A percentile compares a stretch with the other conserved stretches of the same genome.
Evolutionary conservation across 352 stramenopile genomes (phyloP).

Genomic region (Phytophthora aleatoria): DNA sequence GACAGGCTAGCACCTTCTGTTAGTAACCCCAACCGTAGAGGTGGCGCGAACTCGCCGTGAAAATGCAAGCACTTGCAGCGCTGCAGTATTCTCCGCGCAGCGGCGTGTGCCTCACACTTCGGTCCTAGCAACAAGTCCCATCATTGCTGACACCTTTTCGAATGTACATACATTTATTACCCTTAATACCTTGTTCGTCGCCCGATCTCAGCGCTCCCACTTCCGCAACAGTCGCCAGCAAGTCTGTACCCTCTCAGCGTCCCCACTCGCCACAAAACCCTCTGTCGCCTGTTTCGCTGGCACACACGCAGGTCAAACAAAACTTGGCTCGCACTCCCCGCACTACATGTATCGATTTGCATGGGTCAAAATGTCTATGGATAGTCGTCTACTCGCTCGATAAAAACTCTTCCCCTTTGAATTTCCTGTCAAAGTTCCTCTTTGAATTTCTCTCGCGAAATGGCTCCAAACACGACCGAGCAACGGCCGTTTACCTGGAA

Average conservation of each 20-base stretch:
- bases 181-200: conserved; percentile 5
- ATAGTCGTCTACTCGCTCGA: conserved; percentile 20
- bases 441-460: conserved; percentile 20
- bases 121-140: neutral
- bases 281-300: conserved; percentile 16
- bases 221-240: conserved; percentile 7
- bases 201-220: conserved; percentile 8
- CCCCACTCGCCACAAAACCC: conserved; percentile 11
- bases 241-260: neutral
- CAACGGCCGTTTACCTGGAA: conserved; percentile 13
- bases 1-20: conserved; percentile 20
- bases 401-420: neutral
- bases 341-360: conserved; percentile 2
- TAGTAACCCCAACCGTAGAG: conserved; percentile 19
- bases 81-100: neutral
- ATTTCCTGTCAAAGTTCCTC: neutral
- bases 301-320: conserved; percentile 16
- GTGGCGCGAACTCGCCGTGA: neutral
- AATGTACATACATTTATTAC: too few species aligned
- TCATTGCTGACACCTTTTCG: neutral
- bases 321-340: neutral
- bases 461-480: conserved; percentile 14
- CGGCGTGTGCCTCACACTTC: neutral
- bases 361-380: conserved; percentile 10
- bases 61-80: neutral